Evolutionary conservation across 192 early-diverging fungal species (phyloP).

Genomic region (Coemansia sp.): DNA sequence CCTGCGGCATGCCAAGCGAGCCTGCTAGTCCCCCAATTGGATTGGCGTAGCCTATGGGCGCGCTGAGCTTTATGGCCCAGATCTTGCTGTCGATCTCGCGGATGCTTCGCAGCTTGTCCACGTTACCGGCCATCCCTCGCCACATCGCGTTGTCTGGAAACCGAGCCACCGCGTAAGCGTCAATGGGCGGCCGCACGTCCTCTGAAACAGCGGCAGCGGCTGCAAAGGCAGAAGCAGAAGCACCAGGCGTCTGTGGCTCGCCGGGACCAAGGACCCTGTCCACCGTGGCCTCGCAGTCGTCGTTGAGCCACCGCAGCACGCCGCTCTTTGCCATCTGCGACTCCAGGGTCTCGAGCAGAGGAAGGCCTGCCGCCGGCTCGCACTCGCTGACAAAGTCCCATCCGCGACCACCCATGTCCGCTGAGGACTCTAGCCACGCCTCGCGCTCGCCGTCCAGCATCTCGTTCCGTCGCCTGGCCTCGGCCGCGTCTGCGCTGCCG

Average conservation of each 20-base stretch:
- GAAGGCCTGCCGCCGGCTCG: conserved; percentile 32
- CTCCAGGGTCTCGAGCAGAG: conserved; percentile 30
- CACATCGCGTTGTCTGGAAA: conserved; percentile 51
- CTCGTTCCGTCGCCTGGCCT: conserved; percentile 36
- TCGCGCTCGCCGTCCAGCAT: conserved; percentile 33
- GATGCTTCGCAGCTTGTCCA: conserved; percentile 54
- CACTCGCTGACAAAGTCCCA: conserved; percentile 41
- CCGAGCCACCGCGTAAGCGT: conserved; percentile 41
- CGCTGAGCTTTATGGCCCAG: conserved; percentile 54
- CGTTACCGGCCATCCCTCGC: conserved; percentile 52
- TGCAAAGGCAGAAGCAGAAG: background rate
- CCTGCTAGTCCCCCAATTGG: background rate
- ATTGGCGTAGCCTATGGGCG: conserved; percentile 25
- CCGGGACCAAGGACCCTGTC: conserved; percentile 2
- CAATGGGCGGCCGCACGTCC: conserved; percentile 18
- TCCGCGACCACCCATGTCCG: conserved; percentile 15
- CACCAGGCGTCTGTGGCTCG: background rate
- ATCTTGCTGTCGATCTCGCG: conserved; percentile 62
- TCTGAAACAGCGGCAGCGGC: background rate
- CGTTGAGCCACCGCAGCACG: conserved; percentile 47
- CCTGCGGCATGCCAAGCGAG: background rate
- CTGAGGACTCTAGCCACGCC: conserved; percentile 24
- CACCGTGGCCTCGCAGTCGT: conserved; percentile 42
- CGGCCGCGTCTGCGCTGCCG: conserved; percentile 19
- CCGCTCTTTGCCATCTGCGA: conserved; percentile 26